These are phyloP conservation scores for Hibiscus syriacus DNA, from an alignment of 345 rosid genomes.

Conservation along the genomic window DNA sequence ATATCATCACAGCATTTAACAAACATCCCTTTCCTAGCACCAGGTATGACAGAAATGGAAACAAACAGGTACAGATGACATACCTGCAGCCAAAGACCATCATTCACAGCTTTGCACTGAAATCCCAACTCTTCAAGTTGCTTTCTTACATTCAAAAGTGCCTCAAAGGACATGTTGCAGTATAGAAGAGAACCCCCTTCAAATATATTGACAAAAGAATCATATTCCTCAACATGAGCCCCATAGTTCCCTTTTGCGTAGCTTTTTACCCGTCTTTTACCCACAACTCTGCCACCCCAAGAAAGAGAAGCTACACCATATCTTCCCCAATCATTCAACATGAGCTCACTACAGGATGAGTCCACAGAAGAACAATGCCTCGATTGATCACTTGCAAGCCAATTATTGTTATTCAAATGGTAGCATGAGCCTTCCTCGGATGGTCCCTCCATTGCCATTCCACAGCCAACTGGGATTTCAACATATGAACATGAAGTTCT, in stretches of 20 bases:
- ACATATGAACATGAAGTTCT: conserved; percentile 39
- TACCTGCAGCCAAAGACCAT: conserved; percentile 98
- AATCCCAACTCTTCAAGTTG: conserved; percentile 92
- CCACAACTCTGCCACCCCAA: conserved; percentile 97
- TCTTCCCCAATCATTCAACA: conserved; percentile 78
- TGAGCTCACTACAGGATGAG: conserved; percentile 47
- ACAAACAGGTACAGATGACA: conserved; percentile 16
- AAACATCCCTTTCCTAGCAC: neutral
- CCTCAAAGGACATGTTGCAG: conserved; percentile 91
- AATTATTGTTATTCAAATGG: conserved; percentile 48
- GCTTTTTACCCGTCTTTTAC: conserved; percentile 52
- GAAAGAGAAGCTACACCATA: conserved; percentile 64
- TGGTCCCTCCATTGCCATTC: conserved; percentile 74
- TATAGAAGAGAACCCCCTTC: conserved; percentile 92
- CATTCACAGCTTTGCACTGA: conserved; percentile 92
- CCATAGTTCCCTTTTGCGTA: conserved; percentile 52
- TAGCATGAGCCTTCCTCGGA: conserved; percentile 59
- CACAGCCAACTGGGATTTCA: conserved; percentile 35
- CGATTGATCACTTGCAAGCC: conserved; percentile 61
- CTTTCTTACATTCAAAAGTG: conserved; percentile 76
- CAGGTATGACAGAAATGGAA: conserved; percentile 8
- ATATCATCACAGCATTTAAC: neutral
- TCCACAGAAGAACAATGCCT: conserved; percentile 51
- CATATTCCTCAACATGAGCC: conserved; percentile 64
- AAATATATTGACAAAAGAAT: conserved; percentile 71